These are phyloP conservation scores for Suillus paluster DNA, from an alignment of 768 basidiomycete genomes.

Conservation along the genomic window DNA sequence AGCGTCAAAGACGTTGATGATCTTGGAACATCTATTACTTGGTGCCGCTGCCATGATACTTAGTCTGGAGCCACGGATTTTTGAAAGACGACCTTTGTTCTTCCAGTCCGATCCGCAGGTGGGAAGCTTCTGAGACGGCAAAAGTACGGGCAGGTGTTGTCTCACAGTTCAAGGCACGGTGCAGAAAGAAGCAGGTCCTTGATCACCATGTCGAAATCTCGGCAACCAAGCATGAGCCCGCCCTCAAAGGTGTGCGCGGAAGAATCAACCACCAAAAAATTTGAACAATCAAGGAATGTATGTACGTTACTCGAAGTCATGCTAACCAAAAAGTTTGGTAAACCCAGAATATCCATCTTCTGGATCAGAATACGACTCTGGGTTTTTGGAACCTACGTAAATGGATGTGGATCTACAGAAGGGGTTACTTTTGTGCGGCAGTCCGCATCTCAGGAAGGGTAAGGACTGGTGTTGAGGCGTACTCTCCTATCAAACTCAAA, in stretches of 20 bases:
- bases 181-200: background rate
- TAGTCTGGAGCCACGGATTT: background rate
- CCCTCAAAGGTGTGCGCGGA: too few species aligned
- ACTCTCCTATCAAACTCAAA: conserved; percentile 12
- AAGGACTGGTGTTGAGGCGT: conserved; percentile 3
- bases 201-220: too few species aligned
- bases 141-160: background rate
- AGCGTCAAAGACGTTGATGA: background rate
- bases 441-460: conserved; percentile 93
- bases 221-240: background rate
- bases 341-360: conserved; percentile 94
- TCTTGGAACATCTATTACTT: background rate
- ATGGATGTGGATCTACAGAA: too few species aligned
- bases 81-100: too few species aligned
- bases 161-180: background rate
- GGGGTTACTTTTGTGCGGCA: conserved; percentile 94
- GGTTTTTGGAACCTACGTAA: conserved; percentile 42
- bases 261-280: background rate
- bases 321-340: conserved; percentile 85
- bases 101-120: background rate
- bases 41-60: background rate
- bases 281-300: background rate
- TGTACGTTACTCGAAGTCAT: conserved; percentile 74
- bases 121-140: background rate
- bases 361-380: conserved; percentile 90